Evolutionary conservation across 2,329 filamentous ascomycete species (phyloP).

Genomic region (Apiospora malaysiana): DNA sequence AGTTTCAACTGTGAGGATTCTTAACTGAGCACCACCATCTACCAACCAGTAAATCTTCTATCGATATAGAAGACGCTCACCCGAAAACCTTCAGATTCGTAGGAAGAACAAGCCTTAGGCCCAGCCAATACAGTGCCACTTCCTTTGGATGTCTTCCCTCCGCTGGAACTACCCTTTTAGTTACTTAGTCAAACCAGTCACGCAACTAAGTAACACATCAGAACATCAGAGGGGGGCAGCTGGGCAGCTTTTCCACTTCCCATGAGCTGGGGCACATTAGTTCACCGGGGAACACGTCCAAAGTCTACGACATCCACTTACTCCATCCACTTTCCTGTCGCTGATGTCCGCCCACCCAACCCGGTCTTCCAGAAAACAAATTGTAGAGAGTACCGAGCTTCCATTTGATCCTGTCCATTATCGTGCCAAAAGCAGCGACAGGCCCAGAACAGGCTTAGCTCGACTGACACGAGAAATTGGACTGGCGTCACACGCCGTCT

Average conservation of each 20-base stretch:
- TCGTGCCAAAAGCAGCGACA: slow-evolving; percentile 27
- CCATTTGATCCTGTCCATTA: slow-evolving; percentile 17
- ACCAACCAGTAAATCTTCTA: neutral
- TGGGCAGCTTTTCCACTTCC: neutral
- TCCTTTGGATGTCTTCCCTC: neutral
- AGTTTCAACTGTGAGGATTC: neutral
- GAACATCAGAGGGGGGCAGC: slow-evolving; percentile 7
- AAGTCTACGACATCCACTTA: slow-evolving; percentile 18
- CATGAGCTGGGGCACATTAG: slow-evolving; percentile 19
- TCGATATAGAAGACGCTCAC: neutral
- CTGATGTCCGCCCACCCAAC: slow-evolving; percentile 19
- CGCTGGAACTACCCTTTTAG: neutral
- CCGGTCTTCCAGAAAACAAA: slow-evolving; percentile 27
- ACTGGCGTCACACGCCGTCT: slow-evolving; percentile 13
- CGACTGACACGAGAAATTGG: slow-evolving; percentile 16
- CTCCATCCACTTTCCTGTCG: slow-evolving; percentile 19
- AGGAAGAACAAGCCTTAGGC: slow-evolving; percentile 5
- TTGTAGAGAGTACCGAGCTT: slow-evolving; percentile 15
- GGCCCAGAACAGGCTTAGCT: slow-evolving; percentile 21
- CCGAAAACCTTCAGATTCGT: neutral
- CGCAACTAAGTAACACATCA: slow-evolving; percentile 17
- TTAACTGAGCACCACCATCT: neutral
- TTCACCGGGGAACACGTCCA: slow-evolving; percentile 22
- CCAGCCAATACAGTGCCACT: neutral
- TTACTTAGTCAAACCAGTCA: neutral